A percentile compares a stretch with the other conserved stretches of the same genome.
Evolutionary conservation across 306 rosid genomes (phyloP).

Genomic region (Clitoria ternatea): DNA sequence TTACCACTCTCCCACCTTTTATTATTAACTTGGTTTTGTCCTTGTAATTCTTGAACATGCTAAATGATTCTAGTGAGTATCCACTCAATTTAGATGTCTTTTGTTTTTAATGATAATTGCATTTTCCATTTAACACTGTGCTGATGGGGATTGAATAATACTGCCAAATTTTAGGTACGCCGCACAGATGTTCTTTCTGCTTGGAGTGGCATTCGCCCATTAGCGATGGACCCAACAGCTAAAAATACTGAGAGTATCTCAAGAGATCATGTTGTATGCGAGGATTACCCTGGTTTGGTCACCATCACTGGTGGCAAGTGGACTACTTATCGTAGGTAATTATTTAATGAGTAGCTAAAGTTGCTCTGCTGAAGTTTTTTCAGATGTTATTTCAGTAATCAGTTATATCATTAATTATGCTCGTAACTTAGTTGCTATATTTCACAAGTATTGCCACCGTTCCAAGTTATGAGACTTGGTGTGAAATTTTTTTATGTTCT

Average conservation of each 20-base stretch:
- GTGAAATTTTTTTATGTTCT: too few species aligned
- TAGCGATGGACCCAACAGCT: slow-evolving; percentile 87
- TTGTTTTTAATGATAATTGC: neutral
- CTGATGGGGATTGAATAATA: slow-evolving; percentile 31
- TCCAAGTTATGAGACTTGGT: too few species aligned
- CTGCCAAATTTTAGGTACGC: slow-evolving; percentile 62
- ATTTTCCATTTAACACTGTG: slow-evolving; percentile 1
- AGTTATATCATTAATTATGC: neutral
- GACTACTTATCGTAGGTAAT: slow-evolving; percentile 98
- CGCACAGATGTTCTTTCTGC: slow-evolving; percentile 96
- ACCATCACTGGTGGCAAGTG: slow-evolving; percentile 99
- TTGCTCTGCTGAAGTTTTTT: slow-evolving; percentile 24
- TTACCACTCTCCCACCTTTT: neutral
- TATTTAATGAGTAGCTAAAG: slow-evolving; percentile 15
- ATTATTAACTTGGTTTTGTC: neutral
- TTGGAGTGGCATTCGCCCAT: slow-evolving; percentile 99
- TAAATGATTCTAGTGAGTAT: slow-evolving; percentile 4
- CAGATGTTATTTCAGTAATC: slow-evolving; percentile 21
- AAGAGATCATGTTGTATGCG: slow-evolving; percentile 98
- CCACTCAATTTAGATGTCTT: slow-evolving; percentile 22
- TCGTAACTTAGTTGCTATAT: neutral
- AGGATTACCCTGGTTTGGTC: slow-evolving; percentile 96
- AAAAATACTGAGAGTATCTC: slow-evolving; percentile 88
- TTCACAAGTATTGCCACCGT: neutral
- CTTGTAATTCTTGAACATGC: slow-evolving; percentile 8